Evolutionary conservation across 139 green algal genomes (phyloP), one percentile per base, ranked within the genome.

Genomic region (Chlorella sp.): DNA sequence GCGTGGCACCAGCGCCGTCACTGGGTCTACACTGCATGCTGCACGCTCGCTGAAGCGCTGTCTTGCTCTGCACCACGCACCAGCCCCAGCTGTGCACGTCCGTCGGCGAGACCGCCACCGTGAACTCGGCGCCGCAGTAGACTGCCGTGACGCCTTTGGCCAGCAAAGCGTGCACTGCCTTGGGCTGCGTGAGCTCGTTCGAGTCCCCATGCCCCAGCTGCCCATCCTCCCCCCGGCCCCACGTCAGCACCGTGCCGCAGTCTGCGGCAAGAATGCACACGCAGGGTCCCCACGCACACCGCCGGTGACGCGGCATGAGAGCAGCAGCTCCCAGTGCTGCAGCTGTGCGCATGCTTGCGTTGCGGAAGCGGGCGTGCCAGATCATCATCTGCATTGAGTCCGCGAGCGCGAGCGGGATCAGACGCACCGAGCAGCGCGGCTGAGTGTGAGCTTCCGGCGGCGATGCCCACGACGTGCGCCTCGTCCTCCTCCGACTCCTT

Each of bases 71-170:
- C 24, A 17, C 5, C 24, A 70, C 80, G 80, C 74, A 93, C 88
- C 92, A 97, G 65, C 92, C 92, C 91, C 92, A 97, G 76, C 83
- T 91, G 78, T 88, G 96, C 0, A 95, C 78, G 10, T 80, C 67
- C 5, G 83, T 76, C 31, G 70, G 34, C 0, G 74, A 62, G 0
- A 92, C 77, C 3, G 88, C 90, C 33, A 95, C 70, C 1, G 83
- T 91, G 83, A 96, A 94, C 65, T 97, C 93, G 27, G 93, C 93
- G 24, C 93, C 93, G 66, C 90, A 94, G 20, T 80, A 67, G 1
- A 95, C 79, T 3, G 26, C 24, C 30, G 60, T 80, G 2, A 91
- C 67, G 20, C 77, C 74, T 23, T 69, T 62, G 5, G 74, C 73
- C 1, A 86, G 35, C 32, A 96, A 66, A 0, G 69, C 35, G 27